Evolutionary conservation across 2,329 filamentous ascomycete species (phyloP), one percentile per base, ranked within the genome.

Genomic region (Plenodomus tracheiphilus): DNA sequence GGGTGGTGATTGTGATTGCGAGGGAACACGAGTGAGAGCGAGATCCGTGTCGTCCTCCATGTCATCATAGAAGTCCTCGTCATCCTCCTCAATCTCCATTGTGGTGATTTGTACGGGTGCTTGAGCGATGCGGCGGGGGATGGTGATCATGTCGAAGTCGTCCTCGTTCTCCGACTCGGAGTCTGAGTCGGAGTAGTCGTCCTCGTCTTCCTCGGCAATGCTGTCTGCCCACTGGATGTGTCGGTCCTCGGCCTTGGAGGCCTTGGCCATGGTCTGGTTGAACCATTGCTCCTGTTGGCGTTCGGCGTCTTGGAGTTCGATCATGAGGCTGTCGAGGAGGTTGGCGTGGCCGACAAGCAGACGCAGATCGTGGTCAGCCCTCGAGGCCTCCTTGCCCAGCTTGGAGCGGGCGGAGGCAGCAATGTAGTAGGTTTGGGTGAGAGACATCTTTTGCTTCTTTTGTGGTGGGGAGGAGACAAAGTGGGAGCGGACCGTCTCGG

Each of bases 371-470:
- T 97, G 94, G 73, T 97, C 93, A 66, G 90, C 81, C 68, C 88
- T 87, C 75, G 86, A 85, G 79, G 94, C 94, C 79, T 97, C 93
- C 58, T 83, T 84, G 60, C 91, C 91, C 70, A 99, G 91, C 91
- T 99, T 99, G 66, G 87, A 88, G 74, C 94, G 86, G 72, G 94
- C 94, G 77, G 92, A 93, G 82, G 96, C 92, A 73, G 94, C 94
- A 67, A 97, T 88, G 80, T 91, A 96, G 87, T 97, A 99, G 54
- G 93, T 97, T 78, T 97, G 91, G 21, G 93, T 95, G 79, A 97
- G 88, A 74, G 89, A 95, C 94, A 97, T 97, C 78, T 88, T 92
- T 77, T 91, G 89, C 79, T 88, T 78, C 74, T 78, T 78, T 56
- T 74, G 71, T 48, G 76, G 73, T 53, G 74, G 74, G 43, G 72